Evolutionary conservation across 257 asterid genomes (phyloP).

Genomic region (Primulina eburnea): DNA sequence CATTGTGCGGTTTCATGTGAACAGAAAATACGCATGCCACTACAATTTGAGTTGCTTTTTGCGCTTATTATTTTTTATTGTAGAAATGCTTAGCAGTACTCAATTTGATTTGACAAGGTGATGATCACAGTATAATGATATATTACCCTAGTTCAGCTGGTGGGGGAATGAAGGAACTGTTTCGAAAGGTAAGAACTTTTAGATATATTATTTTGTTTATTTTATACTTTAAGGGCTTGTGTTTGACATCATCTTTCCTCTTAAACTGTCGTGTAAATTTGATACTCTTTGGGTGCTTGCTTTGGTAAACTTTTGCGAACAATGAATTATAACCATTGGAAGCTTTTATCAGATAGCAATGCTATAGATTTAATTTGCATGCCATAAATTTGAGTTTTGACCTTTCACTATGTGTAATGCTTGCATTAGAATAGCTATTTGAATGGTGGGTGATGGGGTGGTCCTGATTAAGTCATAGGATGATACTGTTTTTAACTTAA

Average conservation of each 20-base stretch:
- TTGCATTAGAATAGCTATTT: no score
- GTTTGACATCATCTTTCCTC: conserved; percentile 14
- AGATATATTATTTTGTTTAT: conserved; percentile 5
- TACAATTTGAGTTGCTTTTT: not conserved
- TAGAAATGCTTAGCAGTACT: conserved; percentile 24
- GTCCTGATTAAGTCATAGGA: no score
- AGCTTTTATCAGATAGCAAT: not conserved
- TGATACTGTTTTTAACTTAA: no score
- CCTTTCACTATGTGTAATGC: no score
- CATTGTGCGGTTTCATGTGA: not conserved
- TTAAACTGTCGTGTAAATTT: not conserved
- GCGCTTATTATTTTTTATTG: conserved; percentile 13
- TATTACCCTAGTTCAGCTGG: conserved; percentile 63
- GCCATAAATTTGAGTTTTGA: no score
- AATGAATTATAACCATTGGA: not conserved
- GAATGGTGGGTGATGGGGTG: no score
- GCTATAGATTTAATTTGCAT: no score
- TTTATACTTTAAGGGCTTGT: conserved; percentile 11
- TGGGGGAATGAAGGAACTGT: conserved; percentile 58
- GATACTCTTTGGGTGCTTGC: conserved; percentile 2
- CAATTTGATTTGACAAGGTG: conserved; percentile 60
- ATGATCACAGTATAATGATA: conserved; percentile 84
- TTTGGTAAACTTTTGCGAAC: not conserved
- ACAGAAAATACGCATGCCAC: not conserved
- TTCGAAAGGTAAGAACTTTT: conserved; percentile 47